Conservation (phyloP, 2,329 filamentous ascomycete genomes). For the Ophiostoma piceae region DNA sequence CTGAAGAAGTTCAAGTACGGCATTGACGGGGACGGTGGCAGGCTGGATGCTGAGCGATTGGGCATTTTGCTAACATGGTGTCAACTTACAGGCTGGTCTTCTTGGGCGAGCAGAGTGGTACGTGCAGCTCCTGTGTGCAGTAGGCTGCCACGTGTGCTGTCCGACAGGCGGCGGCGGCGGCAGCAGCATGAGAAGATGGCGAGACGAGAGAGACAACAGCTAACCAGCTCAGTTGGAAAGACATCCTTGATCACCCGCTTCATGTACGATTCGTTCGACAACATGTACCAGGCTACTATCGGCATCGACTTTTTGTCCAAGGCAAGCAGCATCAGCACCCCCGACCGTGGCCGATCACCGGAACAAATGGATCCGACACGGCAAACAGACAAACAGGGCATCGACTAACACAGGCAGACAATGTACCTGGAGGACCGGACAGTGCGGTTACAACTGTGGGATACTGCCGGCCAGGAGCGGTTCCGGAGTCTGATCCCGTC, state of each 20-base stretch:
- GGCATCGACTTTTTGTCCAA: slow-evolving; percentile 99
- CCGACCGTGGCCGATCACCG: neutral
- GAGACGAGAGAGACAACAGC: neutral
- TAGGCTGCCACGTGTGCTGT: slow-evolving; percentile 5
- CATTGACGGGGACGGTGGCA: neutral
- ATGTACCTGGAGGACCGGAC: slow-evolving; percentile 99
- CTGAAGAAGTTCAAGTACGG: slow-evolving; percentile 99
- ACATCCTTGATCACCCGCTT: slow-evolving; percentile 97
- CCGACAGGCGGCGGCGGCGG: neutral
- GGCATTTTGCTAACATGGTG: slow-evolving; percentile 18
- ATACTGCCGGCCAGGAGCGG: slow-evolving; percentile 94
- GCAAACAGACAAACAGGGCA: too few relatives aligned
- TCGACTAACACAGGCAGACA: slow-evolving; percentile 52
- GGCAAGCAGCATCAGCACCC: slow-evolving; percentile 45
- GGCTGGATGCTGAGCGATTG: neutral
- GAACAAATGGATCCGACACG: neutral
- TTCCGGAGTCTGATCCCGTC: slow-evolving; percentile 96
- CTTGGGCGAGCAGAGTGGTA: slow-evolving; percentile 97
- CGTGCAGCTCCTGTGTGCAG: slow-evolving; percentile 32
- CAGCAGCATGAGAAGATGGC: neutral
- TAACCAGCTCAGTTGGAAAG: slow-evolving; percentile 69
- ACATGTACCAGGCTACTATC: slow-evolving; percentile 98
- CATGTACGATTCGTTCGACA: slow-evolving; percentile 99
- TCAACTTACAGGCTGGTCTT: slow-evolving; percentile 73
- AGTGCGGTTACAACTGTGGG: slow-evolving; percentile 95